Evolutionary conservation across 768 basidiomycete species (phyloP).

Genomic region (Pleurotus pulmonarius): DNA sequence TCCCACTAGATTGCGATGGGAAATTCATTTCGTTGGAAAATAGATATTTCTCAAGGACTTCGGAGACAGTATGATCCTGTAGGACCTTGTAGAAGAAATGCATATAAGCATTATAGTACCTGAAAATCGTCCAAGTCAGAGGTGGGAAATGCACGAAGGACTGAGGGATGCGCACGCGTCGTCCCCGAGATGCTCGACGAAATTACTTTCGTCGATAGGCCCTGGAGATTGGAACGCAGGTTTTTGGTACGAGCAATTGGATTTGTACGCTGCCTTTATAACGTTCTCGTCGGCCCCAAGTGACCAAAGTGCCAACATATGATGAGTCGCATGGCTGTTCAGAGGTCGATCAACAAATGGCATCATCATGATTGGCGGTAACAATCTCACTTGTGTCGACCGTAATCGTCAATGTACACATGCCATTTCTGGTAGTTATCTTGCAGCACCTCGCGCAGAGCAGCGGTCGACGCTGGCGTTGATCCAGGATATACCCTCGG

Average conservation of each 20-base stretch:
- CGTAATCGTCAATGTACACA: conserved; percentile 44
- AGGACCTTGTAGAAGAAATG: conserved; percentile 47
- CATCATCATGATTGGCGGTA: conserved; percentile 15
- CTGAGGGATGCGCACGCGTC: conserved; percentile 32
- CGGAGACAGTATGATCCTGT: conserved; percentile 35
- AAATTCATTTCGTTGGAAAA: conserved; percentile 53
- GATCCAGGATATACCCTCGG: conserved; percentile 31
- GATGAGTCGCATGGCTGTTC: conserved; percentile 51
- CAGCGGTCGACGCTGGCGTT: conserved; percentile 31
- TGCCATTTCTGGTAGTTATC: conserved; percentile 54
- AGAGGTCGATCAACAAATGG: conserved; percentile 22
- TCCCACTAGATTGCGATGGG: conserved; percentile 15
- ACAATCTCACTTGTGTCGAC: conserved; percentile 31
- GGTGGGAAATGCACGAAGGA: background rate
- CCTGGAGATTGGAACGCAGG: conserved; percentile 40
- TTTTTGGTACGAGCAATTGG: conserved; percentile 31
- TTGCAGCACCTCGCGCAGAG: conserved; percentile 36
- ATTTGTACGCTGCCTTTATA: conserved; percentile 34
- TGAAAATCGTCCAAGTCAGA: too few relatives aligned
- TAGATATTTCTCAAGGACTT: conserved; percentile 56
- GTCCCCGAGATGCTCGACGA: conserved; percentile 54
- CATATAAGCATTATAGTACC: conserved; percentile 57
- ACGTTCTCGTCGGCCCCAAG: conserved; percentile 47
- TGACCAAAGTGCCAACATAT: conserved; percentile 53
- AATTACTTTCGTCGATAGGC: conserved; percentile 42